Evolutionary conservation across 2,329 filamentous ascomycete genomes (phyloP).

Genomic region (Colletotrichum spaethianum): DNA sequence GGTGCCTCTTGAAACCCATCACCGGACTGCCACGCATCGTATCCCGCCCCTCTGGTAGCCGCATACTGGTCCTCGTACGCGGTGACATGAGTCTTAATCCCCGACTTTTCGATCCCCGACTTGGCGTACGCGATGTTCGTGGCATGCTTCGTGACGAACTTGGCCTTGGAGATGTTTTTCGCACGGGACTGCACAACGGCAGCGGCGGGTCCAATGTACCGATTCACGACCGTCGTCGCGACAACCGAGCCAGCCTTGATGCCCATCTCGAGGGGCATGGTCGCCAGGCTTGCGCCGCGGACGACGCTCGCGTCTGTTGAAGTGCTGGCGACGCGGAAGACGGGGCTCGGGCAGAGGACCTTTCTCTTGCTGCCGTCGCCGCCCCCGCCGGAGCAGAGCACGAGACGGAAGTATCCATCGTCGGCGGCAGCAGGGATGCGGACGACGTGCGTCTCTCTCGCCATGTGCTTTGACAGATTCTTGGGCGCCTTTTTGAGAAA

Average conservation of each 20-base stretch:
- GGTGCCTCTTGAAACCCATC: conserved; percentile 50
- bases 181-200: conserved; percentile 58
- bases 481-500: conserved; percentile 71
- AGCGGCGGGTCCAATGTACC: conserved; percentile 54
- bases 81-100: conserved; percentile 50
- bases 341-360: conserved; percentile 74
- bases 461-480: conserved; percentile 60
- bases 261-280: conserved; percentile 76
- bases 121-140: conserved; percentile 10
- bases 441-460: conserved; percentile 75
- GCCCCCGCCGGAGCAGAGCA: conserved; percentile 68
- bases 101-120: conserved; percentile 44
- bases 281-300: conserved; percentile 75
- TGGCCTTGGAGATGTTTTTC: conserved; percentile 48
- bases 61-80: conserved; percentile 55
- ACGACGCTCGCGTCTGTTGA: conserved; percentile 73
- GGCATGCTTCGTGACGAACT: conserved; percentile 18
- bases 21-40: conserved; percentile 50
- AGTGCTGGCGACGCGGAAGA: conserved; percentile 78
- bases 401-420: conserved; percentile 79
- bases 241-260: conserved; percentile 69
- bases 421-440: conserved; percentile 73
- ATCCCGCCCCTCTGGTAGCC: conserved; percentile 50
- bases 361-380: conserved; percentile 60
- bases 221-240: conserved; percentile 60